A percentile compares a stretch with the other conserved stretches of the same genome.
Evolutionary conservation across 1,139 yeast genomes (phyloP).

Genomic region (Geotrichum reessii): DNA sequence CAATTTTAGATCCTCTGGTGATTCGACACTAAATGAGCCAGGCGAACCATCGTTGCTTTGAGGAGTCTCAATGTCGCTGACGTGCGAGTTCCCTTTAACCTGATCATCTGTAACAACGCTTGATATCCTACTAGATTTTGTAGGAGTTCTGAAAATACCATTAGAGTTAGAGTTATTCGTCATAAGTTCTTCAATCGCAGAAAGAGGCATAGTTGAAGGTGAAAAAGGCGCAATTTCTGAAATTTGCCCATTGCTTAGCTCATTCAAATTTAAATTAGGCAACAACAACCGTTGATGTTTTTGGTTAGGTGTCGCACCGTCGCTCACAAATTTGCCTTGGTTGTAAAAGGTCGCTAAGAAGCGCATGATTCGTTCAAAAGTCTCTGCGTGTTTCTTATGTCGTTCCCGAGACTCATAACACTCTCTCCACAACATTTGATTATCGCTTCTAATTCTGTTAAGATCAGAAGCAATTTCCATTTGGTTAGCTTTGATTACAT

Average conservation of each 20-base stretch:
- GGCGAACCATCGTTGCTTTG: constrained; percentile 11
- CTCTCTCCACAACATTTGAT: constrained; percentile 88
- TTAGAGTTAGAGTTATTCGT: constrained; percentile 4
- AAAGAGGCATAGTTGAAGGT: constrained; percentile 9
- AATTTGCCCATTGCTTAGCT: constrained; percentile 15
- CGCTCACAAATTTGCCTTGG: constrained; percentile 36
- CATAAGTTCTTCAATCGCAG: constrained; percentile 16
- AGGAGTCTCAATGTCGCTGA: constrained; percentile 6
- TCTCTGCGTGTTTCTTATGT: constrained; percentile 78
- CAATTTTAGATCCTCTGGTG: constrained; percentile 11
- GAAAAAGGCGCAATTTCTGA: constrained; percentile 9
- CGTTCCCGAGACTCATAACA: constrained; percentile 77
- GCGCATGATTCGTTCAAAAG: constrained; percentile 79
- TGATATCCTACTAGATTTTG: constrained; percentile 12
- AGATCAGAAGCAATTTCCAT: constrained; percentile 76
- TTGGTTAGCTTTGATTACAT: constrained; percentile 71
- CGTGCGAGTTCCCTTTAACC: not conserved
- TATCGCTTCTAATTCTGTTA: constrained; percentile 76
- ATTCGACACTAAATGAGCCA: constrained; percentile 5
- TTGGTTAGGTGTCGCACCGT: constrained; percentile 15
- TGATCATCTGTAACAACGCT: constrained; percentile 2
- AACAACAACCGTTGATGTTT: constrained; percentile 21
- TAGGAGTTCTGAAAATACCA: not conserved
- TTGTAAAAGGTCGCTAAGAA: constrained; percentile 85
- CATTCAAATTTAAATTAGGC: constrained; percentile 22